These are phyloP conservation scores for Cyclocybe cylindracea DNA, from an alignment of 768 basidiomycete species.

Conservation along the genomic window DNA sequence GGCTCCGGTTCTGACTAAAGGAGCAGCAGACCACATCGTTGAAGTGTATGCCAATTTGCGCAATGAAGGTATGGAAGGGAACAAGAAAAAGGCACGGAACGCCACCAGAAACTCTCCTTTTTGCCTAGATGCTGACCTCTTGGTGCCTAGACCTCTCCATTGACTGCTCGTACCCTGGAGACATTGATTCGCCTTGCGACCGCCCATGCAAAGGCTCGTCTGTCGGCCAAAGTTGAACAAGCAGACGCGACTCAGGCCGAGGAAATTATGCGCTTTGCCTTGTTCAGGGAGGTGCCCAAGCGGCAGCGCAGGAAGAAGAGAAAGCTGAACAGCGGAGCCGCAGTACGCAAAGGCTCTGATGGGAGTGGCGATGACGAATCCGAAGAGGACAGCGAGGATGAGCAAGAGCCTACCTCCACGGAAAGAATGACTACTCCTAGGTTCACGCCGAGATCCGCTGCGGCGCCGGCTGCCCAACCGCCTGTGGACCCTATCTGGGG, in stretches of 20 bases:
- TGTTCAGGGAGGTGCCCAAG: conserved; percentile 96
- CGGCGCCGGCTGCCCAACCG: conserved; percentile 26
- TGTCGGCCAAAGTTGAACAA: conserved; percentile 83
- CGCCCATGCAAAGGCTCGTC: conserved; percentile 94
- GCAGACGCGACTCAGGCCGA: conserved; percentile 89
- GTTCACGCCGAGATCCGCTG: conserved; percentile 23
- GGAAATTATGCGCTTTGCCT: conserved; percentile 93
- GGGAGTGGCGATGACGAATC: conserved; percentile 45
- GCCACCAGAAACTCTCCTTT: conserved; percentile 11
- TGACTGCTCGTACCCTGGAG: conserved; percentile 98
- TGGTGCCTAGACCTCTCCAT: conserved; percentile 79
- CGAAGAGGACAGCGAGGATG: conserved; percentile 46
- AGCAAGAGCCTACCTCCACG: conserved; percentile 31
- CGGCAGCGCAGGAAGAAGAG: conserved; percentile 81
- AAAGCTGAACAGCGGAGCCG: conserved; percentile 75
- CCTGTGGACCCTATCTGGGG: conserved; percentile 65
- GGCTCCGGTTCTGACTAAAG: conserved; percentile 85
- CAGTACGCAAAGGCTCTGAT: conserved; percentile 45
- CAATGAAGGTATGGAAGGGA: conserved; percentile 90
- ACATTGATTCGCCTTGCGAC: conserved; percentile 98
- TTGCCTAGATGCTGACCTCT: conserved; percentile 10
- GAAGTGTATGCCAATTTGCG: conserved; percentile 88
- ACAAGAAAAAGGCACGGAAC: conserved; percentile 73
- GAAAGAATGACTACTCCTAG: conserved; percentile 54
- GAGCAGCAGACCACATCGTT: conserved; percentile 93